phyloP scores from a whole-genome alignment of 2,329 filamentous ascomycete species.

The Coniella lustricola region DNA sequence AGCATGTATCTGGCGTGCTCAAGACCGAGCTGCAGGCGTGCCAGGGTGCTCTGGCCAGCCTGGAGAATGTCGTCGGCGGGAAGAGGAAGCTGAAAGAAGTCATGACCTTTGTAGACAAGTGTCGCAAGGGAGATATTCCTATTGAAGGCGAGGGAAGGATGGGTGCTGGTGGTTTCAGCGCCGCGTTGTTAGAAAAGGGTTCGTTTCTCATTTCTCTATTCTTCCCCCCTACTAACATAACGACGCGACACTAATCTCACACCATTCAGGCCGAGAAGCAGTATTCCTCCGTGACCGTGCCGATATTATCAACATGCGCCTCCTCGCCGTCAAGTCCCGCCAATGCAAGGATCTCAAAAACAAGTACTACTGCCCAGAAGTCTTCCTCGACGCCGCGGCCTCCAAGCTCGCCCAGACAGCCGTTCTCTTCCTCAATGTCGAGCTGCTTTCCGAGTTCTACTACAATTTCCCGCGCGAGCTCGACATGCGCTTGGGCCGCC shows the following conservation, averaged over 20 bases:
- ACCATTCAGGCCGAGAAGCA: conserved; percentile 69
- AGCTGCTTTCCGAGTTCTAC: conserved; percentile 93
- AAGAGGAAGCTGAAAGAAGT: conserved; percentile 83
- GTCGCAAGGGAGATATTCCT: conserved; percentile 75
- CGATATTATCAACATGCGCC: conserved; percentile 83
- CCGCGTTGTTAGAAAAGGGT: conserved; percentile 79
- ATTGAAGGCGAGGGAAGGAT: conserved; percentile 77
- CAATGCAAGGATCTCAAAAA: conserved; percentile 79
- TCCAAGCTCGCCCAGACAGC: conserved; percentile 92
- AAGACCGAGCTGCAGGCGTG: conserved; percentile 83
- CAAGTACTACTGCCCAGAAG: conserved; percentile 94
- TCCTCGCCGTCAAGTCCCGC: conserved; percentile 80
- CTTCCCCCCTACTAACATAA: too few species aligned
- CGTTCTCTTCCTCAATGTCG: conserved; percentile 94
- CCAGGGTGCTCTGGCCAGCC: conserved; percentile 65
- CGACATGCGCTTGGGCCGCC: conserved; percentile 75
- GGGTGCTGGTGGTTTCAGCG: conserved; percentile 89
- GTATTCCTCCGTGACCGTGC: conserved; percentile 89
- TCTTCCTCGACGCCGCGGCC: conserved; percentile 96
- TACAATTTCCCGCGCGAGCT: conserved; percentile 94
- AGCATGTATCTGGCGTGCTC: conserved; percentile 73
- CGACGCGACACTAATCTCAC: conserved; percentile 23
- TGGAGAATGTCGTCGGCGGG: conserved; percentile 74
- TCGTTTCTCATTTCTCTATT: conserved; percentile 23
- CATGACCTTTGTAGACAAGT: conserved; percentile 82